Evolutionary conservation across 768 basidiomycete species (phyloP).

Genomic region (Tremella mesenterica): DNA sequence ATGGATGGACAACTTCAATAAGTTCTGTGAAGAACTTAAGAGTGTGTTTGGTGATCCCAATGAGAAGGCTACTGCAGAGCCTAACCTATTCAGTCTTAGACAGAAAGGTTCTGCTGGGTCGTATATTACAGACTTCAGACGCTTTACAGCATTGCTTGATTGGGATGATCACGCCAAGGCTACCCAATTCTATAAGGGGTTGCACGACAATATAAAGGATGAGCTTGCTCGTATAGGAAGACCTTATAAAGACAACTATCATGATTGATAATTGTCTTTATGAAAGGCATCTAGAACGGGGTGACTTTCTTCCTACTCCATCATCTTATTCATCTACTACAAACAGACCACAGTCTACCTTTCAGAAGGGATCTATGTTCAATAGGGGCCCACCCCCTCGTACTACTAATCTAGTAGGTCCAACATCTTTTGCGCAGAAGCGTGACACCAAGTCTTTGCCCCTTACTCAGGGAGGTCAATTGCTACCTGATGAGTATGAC

Average conservation of each 20-base stretch:
- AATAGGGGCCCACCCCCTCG: too few species aligned
- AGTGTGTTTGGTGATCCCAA: not conserved
- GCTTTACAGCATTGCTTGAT: not conserved
- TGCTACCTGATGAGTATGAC: not conserved
- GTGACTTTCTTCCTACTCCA: too few species aligned
- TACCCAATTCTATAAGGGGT: not conserved
- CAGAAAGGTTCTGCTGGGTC: not conserved
- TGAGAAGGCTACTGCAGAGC: not conserved
- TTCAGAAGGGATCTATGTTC: too few species aligned
- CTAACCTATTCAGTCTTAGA: not conserved
- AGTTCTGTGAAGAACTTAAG: not conserved
- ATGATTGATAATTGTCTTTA: slow-evolving; percentile 9
- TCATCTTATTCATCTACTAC: too few species aligned
- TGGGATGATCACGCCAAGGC: not conserved
- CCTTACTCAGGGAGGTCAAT: not conserved
- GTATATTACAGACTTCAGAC: not conserved
- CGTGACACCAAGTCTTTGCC: not conserved
- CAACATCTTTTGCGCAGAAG: too few species aligned
- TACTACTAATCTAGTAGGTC: too few species aligned
- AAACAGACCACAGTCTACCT: too few species aligned
- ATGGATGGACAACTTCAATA: not conserved
- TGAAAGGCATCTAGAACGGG: slow-evolving; percentile 6
- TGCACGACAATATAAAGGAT: not conserved
- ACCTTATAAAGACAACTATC: not conserved
- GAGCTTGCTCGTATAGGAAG: not conserved